phyloP scores from a whole-genome alignment of 2,329 filamentous ascomycete genomes.

The Bipolaris victoriae region DNA sequence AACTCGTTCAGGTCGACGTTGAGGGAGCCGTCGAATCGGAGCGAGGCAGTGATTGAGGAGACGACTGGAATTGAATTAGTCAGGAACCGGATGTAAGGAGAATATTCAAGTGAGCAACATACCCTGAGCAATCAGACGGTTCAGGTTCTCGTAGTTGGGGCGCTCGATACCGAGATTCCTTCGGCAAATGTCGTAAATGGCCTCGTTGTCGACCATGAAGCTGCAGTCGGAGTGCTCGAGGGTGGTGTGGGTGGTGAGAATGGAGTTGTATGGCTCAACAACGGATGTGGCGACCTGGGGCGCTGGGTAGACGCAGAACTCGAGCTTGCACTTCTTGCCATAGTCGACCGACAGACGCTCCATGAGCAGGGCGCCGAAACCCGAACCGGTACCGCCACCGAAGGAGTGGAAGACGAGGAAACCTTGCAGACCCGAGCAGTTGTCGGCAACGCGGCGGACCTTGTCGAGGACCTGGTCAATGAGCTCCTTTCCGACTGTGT shows the following conservation, averaged over 20 bases:
- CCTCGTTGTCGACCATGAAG: constrained; percentile 99
- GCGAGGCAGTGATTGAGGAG: constrained; percentile 96
- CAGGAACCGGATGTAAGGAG: neutral
- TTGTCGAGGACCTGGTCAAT: constrained; percentile 98
- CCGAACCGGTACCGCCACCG: constrained; percentile 97
- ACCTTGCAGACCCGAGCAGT: constrained; percentile 96
- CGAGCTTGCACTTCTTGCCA: constrained; percentile 99
- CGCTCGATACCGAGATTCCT: constrained; percentile 97
- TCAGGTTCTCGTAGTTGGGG: constrained; percentile 98
- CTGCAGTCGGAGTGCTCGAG: constrained; percentile 99
- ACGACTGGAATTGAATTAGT: constrained; percentile 67
- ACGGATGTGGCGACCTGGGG: constrained; percentile 97
- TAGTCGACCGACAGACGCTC: constrained; percentile 99
- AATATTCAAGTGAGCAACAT: constrained; percentile 33
- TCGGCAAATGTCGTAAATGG: constrained; percentile 99
- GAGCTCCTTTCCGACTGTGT: constrained; percentile 99
- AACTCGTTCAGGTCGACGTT: constrained; percentile 99
- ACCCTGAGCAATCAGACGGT: constrained; percentile 98
- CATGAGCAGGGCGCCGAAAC: constrained; percentile 98
- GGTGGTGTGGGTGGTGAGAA: constrained; percentile 97
- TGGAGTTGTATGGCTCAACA: constrained; percentile 99
- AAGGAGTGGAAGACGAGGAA: constrained; percentile 99
- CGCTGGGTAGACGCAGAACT: constrained; percentile 99
- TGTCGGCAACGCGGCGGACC: constrained; percentile 93
- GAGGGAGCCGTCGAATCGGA: constrained; percentile 97